Percentiles rank a stretch among this genome's conserved stretches.
Evolutionary conservation across 805 yeast genomes (phyloP).

Genomic region (Lipomyces anomalus): DNA sequence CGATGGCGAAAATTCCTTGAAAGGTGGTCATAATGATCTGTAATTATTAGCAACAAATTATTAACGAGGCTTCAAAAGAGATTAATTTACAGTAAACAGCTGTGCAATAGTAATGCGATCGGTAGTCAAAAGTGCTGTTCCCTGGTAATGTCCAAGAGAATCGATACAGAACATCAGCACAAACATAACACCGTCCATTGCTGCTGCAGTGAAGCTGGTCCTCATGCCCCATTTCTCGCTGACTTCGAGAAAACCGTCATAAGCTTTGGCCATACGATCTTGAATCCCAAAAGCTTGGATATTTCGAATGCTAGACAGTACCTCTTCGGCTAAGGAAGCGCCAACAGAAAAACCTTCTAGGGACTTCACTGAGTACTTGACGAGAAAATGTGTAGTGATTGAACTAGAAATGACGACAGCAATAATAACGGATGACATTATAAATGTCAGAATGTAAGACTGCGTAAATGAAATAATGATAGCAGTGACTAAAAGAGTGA

Average conservation of each 20-base stretch:
- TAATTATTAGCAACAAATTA: too few relatives aligned
- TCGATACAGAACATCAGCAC: slow-evolving; percentile 35
- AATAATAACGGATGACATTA: slow-evolving; percentile 32
- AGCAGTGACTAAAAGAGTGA: slow-evolving; percentile 37
- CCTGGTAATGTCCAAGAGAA: slow-evolving; percentile 41
- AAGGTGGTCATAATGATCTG: slow-evolving; percentile 34
- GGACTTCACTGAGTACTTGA: slow-evolving; percentile 13
- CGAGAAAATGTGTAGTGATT: slow-evolving; percentile 25
- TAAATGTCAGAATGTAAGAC: slow-evolving; percentile 36
- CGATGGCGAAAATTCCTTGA: slow-evolving; percentile 38
- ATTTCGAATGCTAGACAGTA: slow-evolving; percentile 36
- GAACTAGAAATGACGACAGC: slow-evolving; percentile 25
- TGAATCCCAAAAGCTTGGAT: slow-evolving; percentile 41
- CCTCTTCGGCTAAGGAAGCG: slow-evolving; percentile 39
- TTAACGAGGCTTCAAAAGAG: too few relatives aligned
- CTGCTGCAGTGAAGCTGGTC: slow-evolving; percentile 26
- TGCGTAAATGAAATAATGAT: slow-evolving; percentile 35
- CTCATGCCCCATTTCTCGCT: slow-evolving; percentile 10
- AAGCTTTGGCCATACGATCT: slow-evolving; percentile 30
- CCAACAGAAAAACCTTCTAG: slow-evolving; percentile 15
- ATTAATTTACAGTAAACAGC: slow-evolving; percentile 31
- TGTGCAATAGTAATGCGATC: slow-evolving; percentile 34
- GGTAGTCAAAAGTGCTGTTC: slow-evolving; percentile 35
- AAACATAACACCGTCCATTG: slow-evolving; percentile 38
- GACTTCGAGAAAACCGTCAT: slow-evolving; percentile 14